A percentile compares a stretch with the other conserved stretches of the same genome.
phyloP scores from a whole-genome alignment of 2,329 filamentous ascomycete genomes.

The Onygenales sp. region DNA sequence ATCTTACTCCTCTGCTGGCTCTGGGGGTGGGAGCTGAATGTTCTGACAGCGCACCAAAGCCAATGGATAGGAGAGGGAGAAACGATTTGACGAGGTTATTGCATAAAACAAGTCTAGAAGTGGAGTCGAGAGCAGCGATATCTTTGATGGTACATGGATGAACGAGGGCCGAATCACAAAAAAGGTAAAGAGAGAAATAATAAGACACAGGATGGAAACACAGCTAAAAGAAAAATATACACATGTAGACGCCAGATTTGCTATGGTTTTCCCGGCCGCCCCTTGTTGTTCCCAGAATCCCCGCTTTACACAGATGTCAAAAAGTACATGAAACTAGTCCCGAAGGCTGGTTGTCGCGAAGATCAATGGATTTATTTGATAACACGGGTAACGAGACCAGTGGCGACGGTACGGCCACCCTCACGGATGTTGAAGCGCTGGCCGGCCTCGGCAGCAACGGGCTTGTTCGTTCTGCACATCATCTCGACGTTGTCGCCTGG shows the following conservation, averaged over 20 bases:
- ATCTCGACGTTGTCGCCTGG: slow-evolving; percentile 99
- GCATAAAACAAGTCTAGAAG: slow-evolving; percentile 4
- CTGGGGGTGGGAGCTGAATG: no score
- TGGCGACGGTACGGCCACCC: slow-evolving; percentile 82
- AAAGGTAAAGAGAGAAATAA: background rate
- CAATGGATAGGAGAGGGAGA: background rate
- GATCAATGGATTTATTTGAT: slow-evolving; percentile 29
- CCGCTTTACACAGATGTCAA: slow-evolving; percentile 4
- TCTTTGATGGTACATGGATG: slow-evolving; percentile 3
- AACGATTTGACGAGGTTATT: background rate
- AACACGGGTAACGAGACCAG: slow-evolving; percentile 71
- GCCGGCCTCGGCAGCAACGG: slow-evolving; percentile 79
- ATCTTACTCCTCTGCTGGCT: no score
- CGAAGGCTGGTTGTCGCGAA: background rate
- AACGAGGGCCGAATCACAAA: background rate
- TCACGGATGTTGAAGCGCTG: slow-evolving; percentile 98
- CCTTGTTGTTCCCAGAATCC: slow-evolving; percentile 2
- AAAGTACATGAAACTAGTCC: background rate
- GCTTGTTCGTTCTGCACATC: slow-evolving; percentile 74
- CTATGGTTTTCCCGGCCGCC: slow-evolving; percentile 1
- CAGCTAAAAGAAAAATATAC: background rate
- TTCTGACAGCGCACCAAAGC: background rate
- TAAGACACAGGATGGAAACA: background rate
- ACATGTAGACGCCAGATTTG: slow-evolving; percentile 4
- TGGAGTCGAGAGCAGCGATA: slow-evolving; percentile 4